A percentile compares a stretch with the other conserved stretches of the same genome.
Conservation (phyloP, 805 yeast genomes). For the Kregervanrija fluxuum region DNA sequence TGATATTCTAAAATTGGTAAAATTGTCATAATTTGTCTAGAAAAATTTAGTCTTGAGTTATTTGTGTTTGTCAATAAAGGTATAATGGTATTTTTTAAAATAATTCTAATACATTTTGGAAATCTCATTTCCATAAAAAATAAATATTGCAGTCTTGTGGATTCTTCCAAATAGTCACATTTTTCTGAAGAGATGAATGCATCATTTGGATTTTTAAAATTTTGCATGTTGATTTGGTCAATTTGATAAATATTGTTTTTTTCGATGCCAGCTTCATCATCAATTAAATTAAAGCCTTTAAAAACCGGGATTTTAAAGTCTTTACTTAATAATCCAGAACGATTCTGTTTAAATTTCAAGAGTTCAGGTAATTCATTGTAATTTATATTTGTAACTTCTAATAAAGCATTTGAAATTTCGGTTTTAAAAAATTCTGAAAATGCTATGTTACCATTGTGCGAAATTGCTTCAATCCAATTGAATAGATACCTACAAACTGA, state of each 20-base stretch:
- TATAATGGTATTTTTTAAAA: conserved; percentile 40
- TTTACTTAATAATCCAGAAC: conserved; percentile 27
- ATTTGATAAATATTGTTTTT: neutral
- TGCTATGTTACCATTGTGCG: conserved; percentile 28
- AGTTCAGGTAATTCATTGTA: neutral
- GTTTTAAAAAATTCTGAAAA: conserved; percentile 35
- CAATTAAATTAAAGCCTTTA: conserved; percentile 13
- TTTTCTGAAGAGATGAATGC: neutral
- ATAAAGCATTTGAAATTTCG: conserved; percentile 38
- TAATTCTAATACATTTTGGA: conserved; percentile 43
- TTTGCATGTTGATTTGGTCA: neutral
- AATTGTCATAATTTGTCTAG: conserved; percentile 46
- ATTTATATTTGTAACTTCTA: conserved; percentile 24
- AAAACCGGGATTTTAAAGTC: conserved; percentile 30
- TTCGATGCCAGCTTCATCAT: neutral
- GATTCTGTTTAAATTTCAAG: conserved; percentile 5
- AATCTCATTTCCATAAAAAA: conserved; percentile 54
- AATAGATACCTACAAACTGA: conserved; percentile 37
- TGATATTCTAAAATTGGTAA: conserved; percentile 44
- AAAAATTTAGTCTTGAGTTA: conserved; percentile 38
- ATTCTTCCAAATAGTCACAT: conserved; percentile 1
- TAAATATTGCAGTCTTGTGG: conserved; percentile 51
- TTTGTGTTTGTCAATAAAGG: conserved; percentile 50
- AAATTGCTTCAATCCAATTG: conserved; percentile 43
- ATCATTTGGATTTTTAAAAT: neutral